Percentiles rank a stretch among this genome's conserved stretches.
Conservation (phyloP, 108 stramenopile species). For the Fragilaria radians region DNA sequence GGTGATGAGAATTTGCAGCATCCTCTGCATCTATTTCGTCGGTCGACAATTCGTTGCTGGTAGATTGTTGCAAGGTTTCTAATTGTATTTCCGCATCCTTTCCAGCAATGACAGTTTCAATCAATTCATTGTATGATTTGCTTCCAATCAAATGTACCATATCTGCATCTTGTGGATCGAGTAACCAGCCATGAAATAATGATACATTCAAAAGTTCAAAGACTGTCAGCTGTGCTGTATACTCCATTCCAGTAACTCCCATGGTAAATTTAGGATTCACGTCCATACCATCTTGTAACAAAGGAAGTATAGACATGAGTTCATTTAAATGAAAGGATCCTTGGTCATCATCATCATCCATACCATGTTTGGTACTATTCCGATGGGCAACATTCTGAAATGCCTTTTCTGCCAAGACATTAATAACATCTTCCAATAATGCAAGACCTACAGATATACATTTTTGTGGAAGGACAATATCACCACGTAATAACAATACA, state of each 20-base stretch:
- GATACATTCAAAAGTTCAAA: conserved; percentile 87
- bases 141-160: conserved; percentile 28
- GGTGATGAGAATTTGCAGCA: not conserved
- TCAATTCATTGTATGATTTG: conserved; percentile 89
- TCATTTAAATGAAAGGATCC: conserved; percentile 73
- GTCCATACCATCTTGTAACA: conserved; percentile 91
- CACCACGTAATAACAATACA: conserved; percentile 75
- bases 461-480: conserved; percentile 53
- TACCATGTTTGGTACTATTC: conserved; percentile 37
- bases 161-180: conserved; percentile 66
- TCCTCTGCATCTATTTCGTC: not conserved
- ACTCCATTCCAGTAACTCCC: conserved; percentile 81
- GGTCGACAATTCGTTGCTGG: not conserved
- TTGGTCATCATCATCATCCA: no score
- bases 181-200: conserved; percentile 96
- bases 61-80: conserved; percentile 5
- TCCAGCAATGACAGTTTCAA: conserved; percentile 81
- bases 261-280: conserved; percentile 91
- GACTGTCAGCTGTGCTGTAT: conserved; percentile 74
- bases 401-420: conserved; percentile 60
- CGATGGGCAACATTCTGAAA: conserved; percentile 13
- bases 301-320: conserved; percentile 76
- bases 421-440: conserved; percentile 67
- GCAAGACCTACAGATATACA: conserved; percentile 45
- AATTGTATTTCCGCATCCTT: conserved; percentile 45